Evolutionary conservation across 2,329 filamentous ascomycete species (phyloP), one percentile per base, ranked within the genome.

Genomic region (Coniochaeta prunicola): DNA sequence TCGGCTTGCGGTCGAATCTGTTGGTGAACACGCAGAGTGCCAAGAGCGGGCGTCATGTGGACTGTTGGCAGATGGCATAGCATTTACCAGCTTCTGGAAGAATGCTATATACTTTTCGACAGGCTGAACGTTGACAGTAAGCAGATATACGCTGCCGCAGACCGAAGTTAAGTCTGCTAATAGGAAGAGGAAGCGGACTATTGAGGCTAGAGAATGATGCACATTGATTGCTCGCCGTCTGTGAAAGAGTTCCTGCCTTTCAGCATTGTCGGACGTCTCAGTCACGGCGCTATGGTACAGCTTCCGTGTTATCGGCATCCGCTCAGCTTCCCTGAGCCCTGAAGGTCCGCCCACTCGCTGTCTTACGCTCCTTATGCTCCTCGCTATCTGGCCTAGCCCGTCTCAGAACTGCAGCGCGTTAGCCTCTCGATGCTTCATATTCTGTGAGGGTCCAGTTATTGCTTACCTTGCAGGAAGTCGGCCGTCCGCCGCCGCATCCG

Each of bases 401-500:
- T 72, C 96, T 93, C 64, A 99, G 83, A n/a, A 99, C 93, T 96
- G 68, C 15, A 10, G 1, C 17, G 10, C 31, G 33, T 61, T 24
- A 63, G 36, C 56, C 56, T 65, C 53, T 66, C 81, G 65, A 81
- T 75, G 60, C 58, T 31, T 45, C 24, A 40, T 53, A n/a, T 12
- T 2, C 17, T 12, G 12, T 17, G 6, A 6, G 40, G 66, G 30
- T 28, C 30, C 30, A n/a, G n/a, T n/a, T n/a, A n/a, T n/a, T n/a
- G 36, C 81, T 71, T 79, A 93, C 91, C 91, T 84, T 99, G 96
- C 59, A 99, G 85, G 80, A 99, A 99, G 74, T 99, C 96, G 56
- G 94, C 94, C 10, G 96, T 99, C 73, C 94, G 86, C 80, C 93
- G 91, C 72, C 94, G 88, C 94, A 99, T 99, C 69, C 96, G 86